A percentile compares a stretch with the other conserved stretches of the same genome.
phyloP scores from a whole-genome alignment of 371 early-diverging fungal genomes.

The Sporodiniella umbellata region DNA sequence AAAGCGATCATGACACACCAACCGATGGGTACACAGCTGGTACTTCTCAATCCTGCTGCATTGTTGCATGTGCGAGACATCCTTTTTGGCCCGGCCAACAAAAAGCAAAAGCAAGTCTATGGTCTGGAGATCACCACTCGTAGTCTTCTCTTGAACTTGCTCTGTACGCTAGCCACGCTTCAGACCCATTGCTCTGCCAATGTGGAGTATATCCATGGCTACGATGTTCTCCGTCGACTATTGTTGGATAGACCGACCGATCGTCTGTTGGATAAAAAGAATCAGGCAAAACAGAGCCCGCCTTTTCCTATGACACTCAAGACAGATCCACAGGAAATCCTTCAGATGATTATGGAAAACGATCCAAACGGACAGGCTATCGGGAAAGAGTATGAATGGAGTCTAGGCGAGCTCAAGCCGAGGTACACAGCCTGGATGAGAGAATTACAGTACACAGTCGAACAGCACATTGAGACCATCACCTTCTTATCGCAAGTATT shows the following conservation, averaged over 20 bases:
- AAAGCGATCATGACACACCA: slow-evolving; percentile 49
- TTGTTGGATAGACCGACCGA: slow-evolving; percentile 35
- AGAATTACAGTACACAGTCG: slow-evolving; percentile 41
- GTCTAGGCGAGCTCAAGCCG: slow-evolving; percentile 18
- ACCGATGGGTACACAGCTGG: slow-evolving; percentile 33
- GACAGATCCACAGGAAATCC: slow-evolving; percentile 37
- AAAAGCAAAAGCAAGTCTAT: slow-evolving; percentile 40
- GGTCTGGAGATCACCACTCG: slow-evolving; percentile 37
- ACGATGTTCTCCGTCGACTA: slow-evolving; percentile 42
- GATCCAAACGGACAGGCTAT: slow-evolving; percentile 18
- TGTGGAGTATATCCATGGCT: slow-evolving; percentile 40
- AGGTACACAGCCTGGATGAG: slow-evolving; percentile 55
- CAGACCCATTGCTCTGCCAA: slow-evolving; percentile 25
- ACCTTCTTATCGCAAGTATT: slow-evolving; percentile 42
- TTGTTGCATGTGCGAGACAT: slow-evolving; percentile 44
- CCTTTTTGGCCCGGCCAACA: slow-evolving; percentile 37
- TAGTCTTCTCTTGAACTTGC: slow-evolving; percentile 27
- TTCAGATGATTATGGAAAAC: slow-evolving; percentile 37
- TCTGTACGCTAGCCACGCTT: slow-evolving; percentile 44
- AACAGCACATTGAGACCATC: slow-evolving; percentile 47
- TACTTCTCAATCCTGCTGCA: slow-evolving; percentile 33
- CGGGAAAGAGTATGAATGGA: slow-evolving; percentile 16
- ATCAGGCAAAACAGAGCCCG: slow-evolving; percentile 5
- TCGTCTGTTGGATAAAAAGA: slow-evolving; percentile 10
- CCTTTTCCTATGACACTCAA: slow-evolving; percentile 47